Conservation (phyloP, 495 filamentous ascomycete genomes). For the Penicillium bialowiezense region DNA sequence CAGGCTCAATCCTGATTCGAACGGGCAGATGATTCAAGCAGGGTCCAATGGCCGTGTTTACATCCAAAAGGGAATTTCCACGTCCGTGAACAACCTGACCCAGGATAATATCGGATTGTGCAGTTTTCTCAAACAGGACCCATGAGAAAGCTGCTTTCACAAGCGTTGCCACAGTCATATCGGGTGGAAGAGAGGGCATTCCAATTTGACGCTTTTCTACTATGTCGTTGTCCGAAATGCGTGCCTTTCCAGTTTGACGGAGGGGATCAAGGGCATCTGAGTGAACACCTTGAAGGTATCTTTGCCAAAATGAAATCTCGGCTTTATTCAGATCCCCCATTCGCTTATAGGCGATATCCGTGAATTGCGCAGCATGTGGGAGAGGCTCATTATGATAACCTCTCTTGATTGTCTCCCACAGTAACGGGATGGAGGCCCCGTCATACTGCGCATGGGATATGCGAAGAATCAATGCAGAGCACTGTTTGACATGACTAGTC, state of each 20-base stretch:
- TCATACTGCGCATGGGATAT: constrained; percentile 67
- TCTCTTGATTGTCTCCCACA: constrained; percentile 41
- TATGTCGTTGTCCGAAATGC: neutral
- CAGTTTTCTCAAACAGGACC: constrained; percentile 30
- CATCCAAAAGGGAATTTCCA: constrained; percentile 34
- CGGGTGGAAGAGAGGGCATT: neutral
- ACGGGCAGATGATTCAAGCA: constrained; percentile 51
- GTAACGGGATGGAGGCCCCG: constrained; percentile 53
- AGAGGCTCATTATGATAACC: constrained; percentile 37
- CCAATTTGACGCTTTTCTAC: neutral
- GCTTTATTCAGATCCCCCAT: neutral
- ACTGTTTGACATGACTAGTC: neutral
- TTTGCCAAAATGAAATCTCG: constrained; percentile 15
- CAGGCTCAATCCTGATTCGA: constrained; percentile 32
- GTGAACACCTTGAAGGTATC: constrained; percentile 15
- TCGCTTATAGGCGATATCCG: constrained; percentile 48
- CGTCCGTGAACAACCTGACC: constrained; percentile 47
- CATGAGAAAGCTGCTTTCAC: constrained; percentile 44
- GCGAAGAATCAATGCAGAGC: constrained; percentile 40
- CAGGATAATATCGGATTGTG: constrained; percentile 36
- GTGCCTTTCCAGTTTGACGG: neutral
- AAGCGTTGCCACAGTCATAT: constrained; percentile 40
- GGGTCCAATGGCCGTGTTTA: constrained; percentile 43
- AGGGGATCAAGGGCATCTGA: constrained; percentile 10
- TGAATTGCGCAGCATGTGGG: constrained; percentile 41